phyloP scores from a whole-genome alignment of 306 rosid species.

The Glycine tomentella region DNA sequence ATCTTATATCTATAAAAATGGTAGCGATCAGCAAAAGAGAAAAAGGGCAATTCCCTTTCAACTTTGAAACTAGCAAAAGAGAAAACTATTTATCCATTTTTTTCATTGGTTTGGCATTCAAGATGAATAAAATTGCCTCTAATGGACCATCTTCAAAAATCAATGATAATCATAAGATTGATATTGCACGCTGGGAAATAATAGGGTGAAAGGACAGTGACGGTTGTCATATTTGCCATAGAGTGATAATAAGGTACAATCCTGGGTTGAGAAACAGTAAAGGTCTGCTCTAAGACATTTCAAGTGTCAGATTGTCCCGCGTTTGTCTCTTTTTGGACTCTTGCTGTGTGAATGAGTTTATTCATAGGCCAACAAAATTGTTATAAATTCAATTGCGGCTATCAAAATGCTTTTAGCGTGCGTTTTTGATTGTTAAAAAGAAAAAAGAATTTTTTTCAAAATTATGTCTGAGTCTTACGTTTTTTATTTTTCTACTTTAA shows the following conservation, averaged over 20 bases:
- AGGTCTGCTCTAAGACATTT: slow-evolving; percentile 1
- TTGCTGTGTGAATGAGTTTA: neutral
- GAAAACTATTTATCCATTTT: slow-evolving; percentile 15
- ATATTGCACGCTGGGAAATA: neutral
- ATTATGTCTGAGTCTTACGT: too few species aligned
- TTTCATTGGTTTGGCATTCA: slow-evolving; percentile 7
- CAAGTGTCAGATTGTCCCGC: slow-evolving; percentile 11
- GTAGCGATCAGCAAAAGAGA: slow-evolving; percentile 25
- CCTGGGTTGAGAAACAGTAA: slow-evolving; percentile 33
- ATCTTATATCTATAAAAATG: neutral
- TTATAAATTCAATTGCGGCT: neutral
- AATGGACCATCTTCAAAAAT: slow-evolving; percentile 19
- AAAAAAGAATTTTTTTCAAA: too few species aligned
- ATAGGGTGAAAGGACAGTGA: slow-evolving; percentile 26
- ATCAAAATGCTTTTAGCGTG: neutral
- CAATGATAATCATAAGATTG: neutral
- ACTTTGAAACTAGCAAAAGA: slow-evolving; percentile 33
- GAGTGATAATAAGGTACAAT: slow-evolving; percentile 7
- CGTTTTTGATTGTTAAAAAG: too few species aligned
- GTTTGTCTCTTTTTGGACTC: slow-evolving; percentile 39
- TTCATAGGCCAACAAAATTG: too few species aligned
- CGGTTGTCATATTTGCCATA: slow-evolving; percentile 29
- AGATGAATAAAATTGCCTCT: neutral
- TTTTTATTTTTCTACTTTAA: too few species aligned
- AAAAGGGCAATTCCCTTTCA: slow-evolving; percentile 48